Evolutionary conservation across 2,329 filamentous ascomycete species (phyloP).

Genomic region (Cladophialophora psammophila): DNA sequence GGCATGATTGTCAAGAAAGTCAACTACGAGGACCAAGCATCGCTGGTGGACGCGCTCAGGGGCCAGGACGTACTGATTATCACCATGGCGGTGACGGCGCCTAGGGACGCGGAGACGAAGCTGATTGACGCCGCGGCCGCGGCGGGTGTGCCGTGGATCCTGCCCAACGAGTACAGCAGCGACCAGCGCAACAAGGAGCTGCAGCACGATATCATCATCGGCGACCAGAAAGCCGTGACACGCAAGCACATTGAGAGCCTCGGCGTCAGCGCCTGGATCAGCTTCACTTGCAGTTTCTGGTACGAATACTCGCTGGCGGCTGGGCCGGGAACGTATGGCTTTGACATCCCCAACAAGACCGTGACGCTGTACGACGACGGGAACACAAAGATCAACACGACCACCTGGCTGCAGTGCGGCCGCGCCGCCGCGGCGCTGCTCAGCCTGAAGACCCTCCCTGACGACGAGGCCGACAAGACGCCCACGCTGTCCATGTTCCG

Average conservation of each 20-base stretch:
- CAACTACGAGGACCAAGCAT: constrained; percentile 57
- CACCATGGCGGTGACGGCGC: constrained; percentile 57
- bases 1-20: constrained; percentile 48
- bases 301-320: constrained; percentile 60
- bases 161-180: constrained; percentile 59
- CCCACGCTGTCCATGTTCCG: constrained; percentile 53
- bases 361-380: constrained; percentile 65
- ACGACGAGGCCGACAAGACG: constrained; percentile 47
- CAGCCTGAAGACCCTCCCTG: constrained; percentile 54
- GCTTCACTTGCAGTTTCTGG: constrained; percentile 59
- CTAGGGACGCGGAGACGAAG: constrained; percentile 56
- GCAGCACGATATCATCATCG: constrained; percentile 50
- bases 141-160: constrained; percentile 62
- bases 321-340: constrained; percentile 52
- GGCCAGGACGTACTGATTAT: constrained; percentile 67
- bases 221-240: constrained; percentile 36
- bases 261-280: constrained; percentile 54
- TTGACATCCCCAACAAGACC: constrained; percentile 56
- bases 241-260: constrained; percentile 52
- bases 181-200: constrained; percentile 46
- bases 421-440: constrained; percentile 62
- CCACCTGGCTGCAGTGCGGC: constrained; percentile 66
- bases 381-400: constrained; percentile 61
- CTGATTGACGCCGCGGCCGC: constrained; percentile 63
- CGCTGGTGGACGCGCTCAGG: constrained; percentile 59